A percentile compares a stretch with the other conserved stretches of the same genome.
Conservation (phyloP, 495 filamentous ascomycete species). For the Xylaria acuta region DNA sequence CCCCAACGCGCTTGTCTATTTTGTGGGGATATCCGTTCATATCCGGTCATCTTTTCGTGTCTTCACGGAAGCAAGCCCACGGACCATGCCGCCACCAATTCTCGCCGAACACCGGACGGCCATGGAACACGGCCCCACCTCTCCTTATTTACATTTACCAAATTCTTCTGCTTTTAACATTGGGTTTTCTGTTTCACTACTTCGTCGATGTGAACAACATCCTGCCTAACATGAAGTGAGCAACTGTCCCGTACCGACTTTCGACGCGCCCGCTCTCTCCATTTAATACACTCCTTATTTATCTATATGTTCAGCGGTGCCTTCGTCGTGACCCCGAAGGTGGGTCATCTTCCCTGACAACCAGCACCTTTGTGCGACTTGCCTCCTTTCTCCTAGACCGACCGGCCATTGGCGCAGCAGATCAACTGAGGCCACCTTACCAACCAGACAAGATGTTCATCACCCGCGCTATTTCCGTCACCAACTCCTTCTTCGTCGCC, state of each 20-base stretch:
- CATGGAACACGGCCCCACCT: slow-evolving; percentile 14
- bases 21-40: slow-evolving; percentile 16
- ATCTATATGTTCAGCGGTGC: background rate
- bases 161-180: background rate
- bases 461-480: slow-evolving; percentile 64
- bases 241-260: background rate
- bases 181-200: background rate
- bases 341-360: slow-evolving; percentile 10
- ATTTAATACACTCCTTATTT: background rate
- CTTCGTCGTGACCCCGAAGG: slow-evolving; percentile 14
- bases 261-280: background rate
- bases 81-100: slow-evolving; percentile 14
- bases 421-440: slow-evolving; percentile 28
- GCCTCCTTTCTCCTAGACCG: background rate
- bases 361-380: background rate
- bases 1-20: slow-evolving; percentile 1
- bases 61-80: background rate
- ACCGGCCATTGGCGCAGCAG: slow-evolving; percentile 1
- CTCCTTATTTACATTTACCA: slow-evolving; percentile 13
- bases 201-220: background rate
- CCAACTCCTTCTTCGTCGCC: slow-evolving; percentile 67
- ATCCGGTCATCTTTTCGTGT: slow-evolving; percentile 5
- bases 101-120: slow-evolving; percentile 14
- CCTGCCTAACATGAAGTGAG: slow-evolving; percentile 24
- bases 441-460: slow-evolving; percentile 23